Evolutionary conservation across 768 basidiomycete species (phyloP), one percentile per base, ranked within the genome.

Genomic region (Leucosporidium scottii): DNA sequence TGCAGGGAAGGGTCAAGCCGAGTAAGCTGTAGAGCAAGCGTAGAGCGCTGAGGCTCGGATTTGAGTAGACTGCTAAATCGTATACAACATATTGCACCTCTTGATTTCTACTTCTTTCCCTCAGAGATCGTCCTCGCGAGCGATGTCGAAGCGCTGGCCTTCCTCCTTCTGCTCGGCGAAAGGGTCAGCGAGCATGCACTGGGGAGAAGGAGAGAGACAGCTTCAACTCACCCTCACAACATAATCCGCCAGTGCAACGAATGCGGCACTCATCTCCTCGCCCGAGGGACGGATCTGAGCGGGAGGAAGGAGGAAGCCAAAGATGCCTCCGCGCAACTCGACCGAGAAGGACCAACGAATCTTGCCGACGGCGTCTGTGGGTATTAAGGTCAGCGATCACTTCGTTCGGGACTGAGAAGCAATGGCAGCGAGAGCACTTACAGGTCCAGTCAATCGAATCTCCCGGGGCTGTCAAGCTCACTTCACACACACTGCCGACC

Each of bases 271-370:
- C 6, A 86, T 85, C 78, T 93, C 91, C 77, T 89, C 87, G 1
- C 88, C 90, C 3, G 88, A 86, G 0, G 90, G 87, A 10, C 87
- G 80, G 70, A 93, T 91, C 83, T 84, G 85, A 59, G 80, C 79
- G 0, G 85, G 79, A 0, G 44, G 61, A 47, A 53, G 34, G 4
- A 44, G 59, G 56, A 51, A 48, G 80, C 85, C 75, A 67, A 87
- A 86, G 3, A 86, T 86, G 0, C 85, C 86, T 78, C 88, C 88
- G 54, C 87, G 79, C 65, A 89, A 75, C 75, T 87, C 85, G 18
- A 83, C 81, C 2, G 84, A 83, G 74, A 85, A 88, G 4, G 84
- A 79, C 79, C 84, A 88, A 0, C 61, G 54, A n/a, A 70, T 66
- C 74, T 85, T 84, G 71, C 86, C 81, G 51, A 82, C 81, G 6